Conservation (phyloP, 768 basidiomycete species). For the Boletus bicolor region DNA sequence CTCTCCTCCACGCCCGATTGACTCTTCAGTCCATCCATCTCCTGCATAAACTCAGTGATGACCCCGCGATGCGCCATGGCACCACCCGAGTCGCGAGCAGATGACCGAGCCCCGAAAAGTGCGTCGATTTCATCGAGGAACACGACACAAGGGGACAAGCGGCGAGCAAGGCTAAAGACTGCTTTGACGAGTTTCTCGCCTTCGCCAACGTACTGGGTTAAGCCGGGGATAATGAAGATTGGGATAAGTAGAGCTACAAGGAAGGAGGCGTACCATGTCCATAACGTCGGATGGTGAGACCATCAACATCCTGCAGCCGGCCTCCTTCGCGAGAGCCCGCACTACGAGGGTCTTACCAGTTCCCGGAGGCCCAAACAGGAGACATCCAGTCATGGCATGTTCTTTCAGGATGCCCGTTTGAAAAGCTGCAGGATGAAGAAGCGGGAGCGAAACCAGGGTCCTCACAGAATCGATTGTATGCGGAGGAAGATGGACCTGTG, state of each 20-base stretch:
- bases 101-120: conserved; percentile 81
- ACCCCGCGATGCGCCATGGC: conserved; percentile 83
- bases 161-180: conserved; percentile 83
- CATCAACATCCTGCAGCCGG: conserved; percentile 89
- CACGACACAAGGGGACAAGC: conserved; percentile 85
- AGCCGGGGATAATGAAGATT: conserved; percentile 4
- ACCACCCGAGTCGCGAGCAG: conserved; percentile 72
- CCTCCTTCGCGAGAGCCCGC: conserved; percentile 88
- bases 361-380: conserved; percentile 91
- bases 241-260: not conserved
- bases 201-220: conserved; percentile 75
- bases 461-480: conserved; percentile 91
- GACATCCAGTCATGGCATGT: conserved; percentile 86
- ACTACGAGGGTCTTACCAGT: conserved; percentile 90
- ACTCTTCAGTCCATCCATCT: conserved; percentile 91
- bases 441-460: conserved; percentile 84
- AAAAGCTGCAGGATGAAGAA: conserved; percentile 86
- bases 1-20: conserved; percentile 55
- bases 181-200: conserved; percentile 88
- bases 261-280: conserved; percentile 70
- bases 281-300: conserved; percentile 92
- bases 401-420: conserved; percentile 85
- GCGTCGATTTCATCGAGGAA: conserved; percentile 96
- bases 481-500: conserved; percentile 81
- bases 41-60: conserved; percentile 92